A percentile compares a stretch with the other conserved stretches of the same genome.
These are phyloP conservation scores for Pterocarpus macrocarpus DNA, from an alignment of 306 rosid species.

Conservation along the genomic window DNA sequence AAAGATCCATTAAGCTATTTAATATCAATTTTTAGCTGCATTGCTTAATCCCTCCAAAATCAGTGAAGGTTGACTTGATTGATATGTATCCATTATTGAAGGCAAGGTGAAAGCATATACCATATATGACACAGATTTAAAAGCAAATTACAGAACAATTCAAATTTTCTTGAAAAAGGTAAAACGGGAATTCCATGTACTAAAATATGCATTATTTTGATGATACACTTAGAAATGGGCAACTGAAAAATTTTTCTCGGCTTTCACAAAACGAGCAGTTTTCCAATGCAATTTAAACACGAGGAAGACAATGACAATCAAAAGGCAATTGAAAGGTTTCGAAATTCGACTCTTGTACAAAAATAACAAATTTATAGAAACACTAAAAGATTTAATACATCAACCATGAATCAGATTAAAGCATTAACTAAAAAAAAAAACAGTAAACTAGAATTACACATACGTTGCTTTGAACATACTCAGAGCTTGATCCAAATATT, in stretches of 20 bases:
- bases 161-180: not conserved
- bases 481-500: constrained; percentile 82
- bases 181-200: not conserved
- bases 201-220: not conserved
- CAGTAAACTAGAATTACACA: constrained; percentile 41
- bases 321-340: not conserved
- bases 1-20: constrained; percentile 28
- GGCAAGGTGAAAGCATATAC: not conserved
- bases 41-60: not conserved
- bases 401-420: constrained; percentile 46
- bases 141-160: constrained; percentile 6
- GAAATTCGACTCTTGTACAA: not conserved
- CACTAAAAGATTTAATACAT: not conserved
- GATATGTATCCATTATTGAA: constrained; percentile 7
- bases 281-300: constrained; percentile 11
- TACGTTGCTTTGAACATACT: constrained; percentile 90
- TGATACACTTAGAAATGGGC: not conserved
- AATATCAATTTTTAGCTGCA: not conserved
- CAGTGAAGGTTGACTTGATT: constrained; percentile 6
- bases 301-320: not conserved
- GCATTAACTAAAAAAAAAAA: constrained; percentile 34
- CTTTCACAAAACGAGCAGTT: constrained; percentile 15
- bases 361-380: not conserved
- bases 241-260: not conserved
- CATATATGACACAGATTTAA: constrained; percentile 28